These are phyloP conservation scores for Parsonsia alboflavescens DNA, from an alignment of 257 asterid species.

Conservation along the genomic window DNA sequence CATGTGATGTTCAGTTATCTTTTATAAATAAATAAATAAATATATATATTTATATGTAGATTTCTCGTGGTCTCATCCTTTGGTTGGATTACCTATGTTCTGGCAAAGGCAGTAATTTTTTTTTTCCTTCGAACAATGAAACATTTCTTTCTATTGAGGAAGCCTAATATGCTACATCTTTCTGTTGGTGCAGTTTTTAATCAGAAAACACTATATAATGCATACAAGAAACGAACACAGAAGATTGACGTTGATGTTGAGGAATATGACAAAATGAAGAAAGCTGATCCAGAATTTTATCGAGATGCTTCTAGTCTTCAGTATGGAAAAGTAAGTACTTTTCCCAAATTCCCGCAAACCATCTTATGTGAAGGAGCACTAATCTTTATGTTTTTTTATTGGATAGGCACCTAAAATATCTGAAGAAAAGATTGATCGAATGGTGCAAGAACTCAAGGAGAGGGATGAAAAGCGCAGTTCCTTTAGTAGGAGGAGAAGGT, in stretches of 20 bases:
- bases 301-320: conserved; percentile 95
- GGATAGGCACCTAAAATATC: conserved; percentile 68
- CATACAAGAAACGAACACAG: conserved; percentile 84
- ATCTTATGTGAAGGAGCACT: not conserved
- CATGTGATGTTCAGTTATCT: not conserved
- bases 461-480: conserved; percentile 74
- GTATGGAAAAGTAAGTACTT: conserved; percentile 69
- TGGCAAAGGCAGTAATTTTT: not conserved
- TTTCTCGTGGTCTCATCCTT: not conserved
- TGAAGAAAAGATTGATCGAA: conserved; percentile 70
- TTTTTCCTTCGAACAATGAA: not conserved
- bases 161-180: conserved; percentile 2
- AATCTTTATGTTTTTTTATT: not conserved
- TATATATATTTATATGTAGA: not conserved
- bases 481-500: conserved; percentile 94
- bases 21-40: too few species aligned
- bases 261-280: conserved; percentile 73
- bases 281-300: conserved; percentile 90
- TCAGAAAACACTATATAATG: conserved; percentile 71
- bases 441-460: conserved; percentile 87
- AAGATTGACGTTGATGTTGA: conserved; percentile 59
- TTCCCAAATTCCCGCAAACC: not conserved
- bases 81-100: not conserved
- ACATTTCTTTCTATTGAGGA: not conserved
- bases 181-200: conserved; percentile 57